Base-by-base conservation (phyloP, 2,329 filamentous ascomycete genomes). In the Neobulgaria alba region DNA sequence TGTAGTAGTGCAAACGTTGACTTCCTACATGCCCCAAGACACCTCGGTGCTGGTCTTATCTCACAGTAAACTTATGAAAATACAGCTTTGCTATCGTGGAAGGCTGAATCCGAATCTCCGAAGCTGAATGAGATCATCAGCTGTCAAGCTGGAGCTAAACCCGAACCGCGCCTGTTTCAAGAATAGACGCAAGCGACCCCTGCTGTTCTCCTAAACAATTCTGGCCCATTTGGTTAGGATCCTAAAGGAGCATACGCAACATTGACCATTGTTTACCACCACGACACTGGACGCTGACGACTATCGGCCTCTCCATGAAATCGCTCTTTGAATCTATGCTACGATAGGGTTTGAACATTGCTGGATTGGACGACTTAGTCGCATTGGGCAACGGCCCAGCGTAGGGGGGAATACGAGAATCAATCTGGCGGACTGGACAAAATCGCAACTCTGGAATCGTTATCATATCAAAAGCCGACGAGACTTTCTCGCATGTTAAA, bases 401-500 rank as follows among this genome's bases (percentile, higher is more conserved):
- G n/a, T n/a, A n/a, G 47, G 48, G 48, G 39, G 46, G 42, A 47
- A 46, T 42, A 48, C 47, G 52, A 53, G 41, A 41, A 45, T 48
- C 48, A 41, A 42, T 45, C 47, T 46, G 39, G 36, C 44, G 46
- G 45, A 39, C 44, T 45, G 47, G 45, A 45, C 49, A 43, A 46
- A 15, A 20, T 29, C 38, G n/a, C 14, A 23, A 17, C 16, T 10
- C 17, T 17, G 10, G 15, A 15, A 19, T 26, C 12, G n/a, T 37
- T 14, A 26, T 14, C 14, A n/a, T 15, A 12, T 15, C 12, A 23
- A n/a, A 15, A 26, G 7, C 23, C 23, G 7, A 7, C 23, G 23
- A 26, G 12, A 15, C 14, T 17, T n/a, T 14, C 20, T 14, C 15
- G 33, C 36, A 68, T 46, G 36, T 46, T 47, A 61, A 79, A 78